A percentile compares a stretch with the other conserved stretches of the same genome.
phyloP scores from a whole-genome alignment of 2,329 filamentous ascomycete species.

The Didymella pinodella region DNA sequence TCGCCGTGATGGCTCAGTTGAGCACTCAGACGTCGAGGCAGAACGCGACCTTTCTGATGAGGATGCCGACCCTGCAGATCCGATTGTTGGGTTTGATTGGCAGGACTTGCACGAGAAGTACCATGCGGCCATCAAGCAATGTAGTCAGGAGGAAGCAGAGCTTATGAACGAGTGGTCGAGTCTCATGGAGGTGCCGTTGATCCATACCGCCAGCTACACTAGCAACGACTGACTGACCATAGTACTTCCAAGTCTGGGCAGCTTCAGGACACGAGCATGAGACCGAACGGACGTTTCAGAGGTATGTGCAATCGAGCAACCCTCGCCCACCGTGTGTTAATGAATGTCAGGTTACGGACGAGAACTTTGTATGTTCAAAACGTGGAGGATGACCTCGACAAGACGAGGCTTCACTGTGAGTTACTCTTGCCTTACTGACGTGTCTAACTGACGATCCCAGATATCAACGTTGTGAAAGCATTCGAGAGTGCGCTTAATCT shows the following conservation, averaged over 20 bases:
- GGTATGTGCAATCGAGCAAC: slow-evolving; percentile 57
- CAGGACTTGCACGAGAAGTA: slow-evolving; percentile 76
- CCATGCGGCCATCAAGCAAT: slow-evolving; percentile 68
- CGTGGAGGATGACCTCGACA: slow-evolving; percentile 73
- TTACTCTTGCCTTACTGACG: background rate
- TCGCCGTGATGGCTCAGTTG: slow-evolving; percentile 19
- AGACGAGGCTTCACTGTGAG: slow-evolving; percentile 82
- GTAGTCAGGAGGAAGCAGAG: slow-evolving; percentile 69
- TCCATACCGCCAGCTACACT: background rate
- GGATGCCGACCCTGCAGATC: slow-evolving; percentile 38
- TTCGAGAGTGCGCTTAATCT: slow-evolving; percentile 60
- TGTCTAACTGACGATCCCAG: slow-evolving; percentile 35
- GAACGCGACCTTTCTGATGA: slow-evolving; percentile 9
- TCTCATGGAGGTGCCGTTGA: slow-evolving; percentile 44
- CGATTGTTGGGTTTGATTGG: slow-evolving; percentile 74
- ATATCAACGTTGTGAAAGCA: slow-evolving; percentile 56
- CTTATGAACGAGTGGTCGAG: slow-evolving; percentile 72
- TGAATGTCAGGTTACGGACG: slow-evolving; percentile 72
- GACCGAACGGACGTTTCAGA: slow-evolving; percentile 77
- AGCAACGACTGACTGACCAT: slow-evolving; percentile 20
- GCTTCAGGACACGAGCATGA: slow-evolving; percentile 75
- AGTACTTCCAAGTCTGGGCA: slow-evolving; percentile 86
- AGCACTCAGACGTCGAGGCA: slow-evolving; percentile 17
- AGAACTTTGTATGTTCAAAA: slow-evolving; percentile 78
- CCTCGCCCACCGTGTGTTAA: background rate